Evolutionary conservation across 2,329 filamentous ascomycete genomes (phyloP).

Genomic region (Microsporum audouinii): DNA sequence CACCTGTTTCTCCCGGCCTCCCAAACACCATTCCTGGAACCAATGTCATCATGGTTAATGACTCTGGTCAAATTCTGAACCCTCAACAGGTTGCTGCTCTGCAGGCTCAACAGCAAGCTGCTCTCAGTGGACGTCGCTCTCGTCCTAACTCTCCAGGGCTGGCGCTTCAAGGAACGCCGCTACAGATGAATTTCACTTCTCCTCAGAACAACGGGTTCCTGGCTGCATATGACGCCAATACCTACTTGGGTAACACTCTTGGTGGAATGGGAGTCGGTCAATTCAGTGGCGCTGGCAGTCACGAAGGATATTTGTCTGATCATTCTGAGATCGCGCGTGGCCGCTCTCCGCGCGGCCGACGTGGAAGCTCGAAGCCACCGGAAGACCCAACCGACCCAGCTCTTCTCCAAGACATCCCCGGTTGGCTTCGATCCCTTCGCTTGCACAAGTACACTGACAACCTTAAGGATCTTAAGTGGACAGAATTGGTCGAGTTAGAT

Average conservation of each 20-base stretch:
- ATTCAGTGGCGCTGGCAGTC: slow-evolving; percentile 57
- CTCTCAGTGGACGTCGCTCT: slow-evolving; percentile 51
- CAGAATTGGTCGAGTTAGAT: slow-evolving; percentile 79
- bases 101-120: slow-evolving; percentile 53
- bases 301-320: slow-evolving; percentile 84
- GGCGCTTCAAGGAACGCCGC: slow-evolving; percentile 54
- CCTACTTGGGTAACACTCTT: slow-evolving; percentile 61
- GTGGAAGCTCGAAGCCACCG: slow-evolving; percentile 92
- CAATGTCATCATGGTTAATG: slow-evolving; percentile 88
- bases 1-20: slow-evolving; percentile 55
- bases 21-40: slow-evolving; percentile 54
- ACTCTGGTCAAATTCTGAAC: slow-evolving; percentile 76
- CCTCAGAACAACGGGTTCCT: slow-evolving; percentile 93
- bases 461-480: slow-evolving; percentile 94
- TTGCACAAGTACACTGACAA: slow-evolving; percentile 99
- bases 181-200: slow-evolving; percentile 61
- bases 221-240: slow-evolving; percentile 67
- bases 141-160: slow-evolving; percentile 83
- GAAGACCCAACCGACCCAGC: slow-evolving; percentile 91
- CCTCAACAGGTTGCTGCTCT: slow-evolving; percentile 75
- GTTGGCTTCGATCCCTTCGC: slow-evolving; percentile 86
- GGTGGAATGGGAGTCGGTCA: slow-evolving; percentile 59
- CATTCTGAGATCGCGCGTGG: slow-evolving; percentile 85
- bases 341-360: slow-evolving; percentile 78
- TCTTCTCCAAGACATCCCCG: slow-evolving; percentile 86